phyloP scores from a whole-genome alignment of 345 rosid species.

The Eucalyptus paniculata region DNA sequence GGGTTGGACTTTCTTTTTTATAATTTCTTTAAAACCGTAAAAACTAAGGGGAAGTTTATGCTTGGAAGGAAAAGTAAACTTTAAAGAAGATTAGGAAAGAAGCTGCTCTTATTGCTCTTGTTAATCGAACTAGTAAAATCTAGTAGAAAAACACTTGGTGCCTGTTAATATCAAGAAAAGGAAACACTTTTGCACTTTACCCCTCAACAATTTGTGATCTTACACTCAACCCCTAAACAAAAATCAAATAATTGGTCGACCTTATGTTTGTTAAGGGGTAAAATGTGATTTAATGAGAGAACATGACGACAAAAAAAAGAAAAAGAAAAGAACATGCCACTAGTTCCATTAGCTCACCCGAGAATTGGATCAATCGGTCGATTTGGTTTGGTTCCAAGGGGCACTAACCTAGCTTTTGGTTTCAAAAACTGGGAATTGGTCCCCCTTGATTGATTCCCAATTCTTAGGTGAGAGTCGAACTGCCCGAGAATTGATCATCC shows the following conservation, averaged over 20 bases:
- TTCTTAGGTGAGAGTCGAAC: rapidly evolving
- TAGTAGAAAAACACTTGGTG: background rate
- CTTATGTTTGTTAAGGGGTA: background rate
- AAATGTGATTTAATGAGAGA: background rate
- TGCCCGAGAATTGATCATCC: background rate
- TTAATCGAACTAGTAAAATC: background rate
- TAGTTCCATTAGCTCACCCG: background rate
- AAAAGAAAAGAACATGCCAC: background rate
- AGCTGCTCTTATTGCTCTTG: background rate
- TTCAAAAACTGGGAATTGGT: background rate
- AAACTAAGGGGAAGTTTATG: background rate
- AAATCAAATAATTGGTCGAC: background rate
- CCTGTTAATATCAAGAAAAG: background rate
- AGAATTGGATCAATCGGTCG: background rate
- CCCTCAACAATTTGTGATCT: background rate
- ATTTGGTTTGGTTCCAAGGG: background rate
- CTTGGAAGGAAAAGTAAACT: background rate
- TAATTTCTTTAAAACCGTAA: background rate
- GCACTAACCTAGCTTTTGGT: rapidly evolving
- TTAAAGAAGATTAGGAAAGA: background rate
- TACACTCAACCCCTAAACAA: background rate
- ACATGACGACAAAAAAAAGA: background rate
- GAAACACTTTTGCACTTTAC: background rate
- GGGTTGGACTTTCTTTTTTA: background rate
- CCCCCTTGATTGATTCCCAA: too few relatives aligned